Evolutionary conservation across 371 early-diverging fungal species (phyloP), one percentile per base, ranked within the genome.

Genomic region (Mortierella sp.): DNA sequence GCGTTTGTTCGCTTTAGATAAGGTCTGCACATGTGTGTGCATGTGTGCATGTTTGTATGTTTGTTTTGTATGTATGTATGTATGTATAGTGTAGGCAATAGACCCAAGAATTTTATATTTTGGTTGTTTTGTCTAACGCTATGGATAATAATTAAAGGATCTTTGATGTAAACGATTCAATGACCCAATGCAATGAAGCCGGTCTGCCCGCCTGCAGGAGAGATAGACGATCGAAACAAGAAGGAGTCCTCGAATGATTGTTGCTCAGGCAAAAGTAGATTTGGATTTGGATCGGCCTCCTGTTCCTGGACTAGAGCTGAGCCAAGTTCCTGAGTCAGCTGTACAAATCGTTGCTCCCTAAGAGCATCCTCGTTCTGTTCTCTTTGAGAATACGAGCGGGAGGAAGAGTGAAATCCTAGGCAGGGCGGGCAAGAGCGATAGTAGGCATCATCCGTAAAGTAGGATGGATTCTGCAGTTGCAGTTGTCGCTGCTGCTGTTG

Each of bases 351-450:
- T 14, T 71, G 65, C 30, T 65, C 72, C 39, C 65, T 39, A 26
- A 71, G 49, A 47, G 65, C 59, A 20, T 71, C 64, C 39, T 71
- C 61, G 4, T 54, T 43, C 35, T 54, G 54, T 5, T n/a, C 39
- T 35, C 11, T 32, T 60, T 60, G 32, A 4, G 62, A 26, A 14
- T 26, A 62, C 4, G 55, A 32, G 26, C 61, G 62, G 9, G 67
- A 24, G 28, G 68, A 57, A 20, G 72, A 51, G 60, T 65, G 64
- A n/a, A 66, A 66, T 20, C 66, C 66, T 11, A 66, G 60, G 18
- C 67, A 73, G n/a, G 73, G 73, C 12, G 63, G 68, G 63, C 74
- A 63, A 11, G 64, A 20, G 18, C 40, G 72, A 16, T 51, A 65
- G 20, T 37, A 71, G 26, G 72, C 37, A 24, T 71, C 65, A 51